Conservation (phyloP, 1,284 basidiomycete genomes). For the Cutaneotrichosporon dermatis region DNA sequence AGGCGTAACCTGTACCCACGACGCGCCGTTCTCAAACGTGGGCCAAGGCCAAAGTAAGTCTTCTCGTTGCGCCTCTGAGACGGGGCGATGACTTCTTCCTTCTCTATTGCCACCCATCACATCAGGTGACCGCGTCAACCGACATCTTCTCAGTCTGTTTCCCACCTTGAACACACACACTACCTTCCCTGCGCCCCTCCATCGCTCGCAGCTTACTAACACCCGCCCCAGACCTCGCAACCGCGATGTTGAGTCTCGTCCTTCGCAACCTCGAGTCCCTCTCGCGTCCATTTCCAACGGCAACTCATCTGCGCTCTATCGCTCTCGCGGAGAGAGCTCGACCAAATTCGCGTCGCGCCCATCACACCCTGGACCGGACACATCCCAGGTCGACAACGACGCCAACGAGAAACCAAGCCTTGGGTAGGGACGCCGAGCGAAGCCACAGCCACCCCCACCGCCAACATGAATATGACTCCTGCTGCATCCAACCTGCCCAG, state of each 20-base stretch:
- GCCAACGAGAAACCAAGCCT: not conserved
- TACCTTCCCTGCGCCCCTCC: not conserved
- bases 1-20: constrained; percentile 28
- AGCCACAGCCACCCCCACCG: constrained; percentile 4
- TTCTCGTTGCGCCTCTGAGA: too few relatives aligned
- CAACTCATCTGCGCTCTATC: constrained; percentile 18
- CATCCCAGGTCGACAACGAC: constrained; percentile 17
- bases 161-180: too few relatives aligned
- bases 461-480: constrained; percentile 2
- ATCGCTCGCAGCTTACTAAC: not conserved
- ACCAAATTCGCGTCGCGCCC: constrained; percentile 28
- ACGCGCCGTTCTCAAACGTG: constrained; percentile 35
- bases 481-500: not conserved
- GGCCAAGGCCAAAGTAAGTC: constrained; percentile 30
- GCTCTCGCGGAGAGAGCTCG: constrained; percentile 25
- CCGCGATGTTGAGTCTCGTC: constrained; percentile 26
- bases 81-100: not conserved
- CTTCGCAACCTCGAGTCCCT: constrained; percentile 32
- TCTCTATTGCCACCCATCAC: not conserved
- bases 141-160: too few relatives aligned
- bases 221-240: constrained; percentile 18
- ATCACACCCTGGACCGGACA: constrained; percentile 23
- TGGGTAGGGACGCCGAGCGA: constrained; percentile 1
- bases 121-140: too few relatives aligned
- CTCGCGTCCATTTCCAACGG: constrained; percentile 27